A percentile compares a stretch with the other conserved stretches of the same genome.
phyloP scores from a whole-genome alignment of 768 basidiomycete genomes.

The Macrolepiota fuliginosa region DNA sequence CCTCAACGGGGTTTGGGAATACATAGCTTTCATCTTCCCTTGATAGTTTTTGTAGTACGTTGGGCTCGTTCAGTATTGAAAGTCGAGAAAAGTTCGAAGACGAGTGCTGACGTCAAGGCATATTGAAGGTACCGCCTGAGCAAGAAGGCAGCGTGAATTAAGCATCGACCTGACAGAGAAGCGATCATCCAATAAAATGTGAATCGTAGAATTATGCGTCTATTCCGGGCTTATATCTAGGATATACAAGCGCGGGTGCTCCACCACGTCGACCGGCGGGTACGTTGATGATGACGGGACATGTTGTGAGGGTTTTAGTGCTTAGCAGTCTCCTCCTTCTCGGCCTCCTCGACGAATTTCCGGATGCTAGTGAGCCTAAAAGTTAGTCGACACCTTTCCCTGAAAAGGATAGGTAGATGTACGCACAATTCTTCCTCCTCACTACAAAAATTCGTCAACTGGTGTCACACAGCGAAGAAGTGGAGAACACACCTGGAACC shows the following conservation, averaged over 20 bases:
- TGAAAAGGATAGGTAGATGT: not conserved
- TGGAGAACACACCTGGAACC: constrained; percentile 60
- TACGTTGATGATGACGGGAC: not conserved
- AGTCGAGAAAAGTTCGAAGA: too few relatives aligned
- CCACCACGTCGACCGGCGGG: not conserved
- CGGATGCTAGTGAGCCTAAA: constrained; percentile 51
- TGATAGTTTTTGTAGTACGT: too few relatives aligned
- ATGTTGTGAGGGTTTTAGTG: constrained; percentile 30
- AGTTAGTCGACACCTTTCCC: constrained; percentile 19
- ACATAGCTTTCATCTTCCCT: too few relatives aligned
- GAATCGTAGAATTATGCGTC: constrained; percentile 3
- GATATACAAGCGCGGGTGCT: not conserved
- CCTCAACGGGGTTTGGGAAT: too few relatives aligned
- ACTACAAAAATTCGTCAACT: constrained; percentile 34
- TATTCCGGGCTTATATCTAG: constrained; percentile 10
- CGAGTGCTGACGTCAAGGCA: too few relatives aligned
- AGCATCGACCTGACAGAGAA: not conserved
- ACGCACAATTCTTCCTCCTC: constrained; percentile 84
- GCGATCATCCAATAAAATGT: not conserved
- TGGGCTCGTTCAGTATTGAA: too few relatives aligned
- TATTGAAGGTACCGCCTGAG: too few relatives aligned
- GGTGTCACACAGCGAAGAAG: not conserved
- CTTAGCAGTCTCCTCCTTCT: constrained; percentile 60
- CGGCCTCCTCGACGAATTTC: constrained; percentile 79
- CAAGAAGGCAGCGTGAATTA: not conserved